These are phyloP conservation scores for Roridomyces roridus DNA, from an alignment of 768 basidiomycete genomes.

Conservation along the genomic window DNA sequence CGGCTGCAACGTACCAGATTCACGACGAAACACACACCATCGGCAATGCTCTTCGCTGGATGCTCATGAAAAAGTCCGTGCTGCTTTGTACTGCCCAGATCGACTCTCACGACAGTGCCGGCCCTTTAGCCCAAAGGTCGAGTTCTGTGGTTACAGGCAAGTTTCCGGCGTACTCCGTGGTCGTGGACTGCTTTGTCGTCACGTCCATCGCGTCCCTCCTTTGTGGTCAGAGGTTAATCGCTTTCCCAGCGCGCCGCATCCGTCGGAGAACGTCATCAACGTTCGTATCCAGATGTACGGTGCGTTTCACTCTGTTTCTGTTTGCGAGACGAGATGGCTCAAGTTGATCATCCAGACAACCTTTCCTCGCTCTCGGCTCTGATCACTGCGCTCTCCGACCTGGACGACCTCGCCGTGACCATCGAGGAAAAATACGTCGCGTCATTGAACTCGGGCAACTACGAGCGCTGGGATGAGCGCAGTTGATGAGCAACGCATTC, in stretches of 20 bases:
- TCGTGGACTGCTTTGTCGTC: background rate
- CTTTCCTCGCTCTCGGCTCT: conserved; percentile 87
- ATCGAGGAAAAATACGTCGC: conserved; percentile 72
- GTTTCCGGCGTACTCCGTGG: conserved; percentile 15
- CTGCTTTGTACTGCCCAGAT: conserved; percentile 28
- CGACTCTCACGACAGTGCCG: conserved; percentile 6
- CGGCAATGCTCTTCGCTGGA: conserved; percentile 95
- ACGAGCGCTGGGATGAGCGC: conserved; percentile 75
- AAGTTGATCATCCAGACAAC: conserved; percentile 59
- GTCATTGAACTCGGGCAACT: conserved; percentile 60
- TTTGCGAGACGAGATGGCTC: conserved; percentile 3
- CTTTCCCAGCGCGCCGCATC: conserved; percentile 79
- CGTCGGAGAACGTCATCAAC: conserved; percentile 95
- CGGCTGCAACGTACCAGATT: conserved; percentile 91
- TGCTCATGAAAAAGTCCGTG: conserved; percentile 99
- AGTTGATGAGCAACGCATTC: conserved; percentile 41
- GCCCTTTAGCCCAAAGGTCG: conserved; percentile 82
- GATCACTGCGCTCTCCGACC: conserved; percentile 73
- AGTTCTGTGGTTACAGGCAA: conserved; percentile 98
- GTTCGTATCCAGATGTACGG: conserved; percentile 99
- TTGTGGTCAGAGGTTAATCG: background rate
- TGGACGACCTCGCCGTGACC: conserved; percentile 77
- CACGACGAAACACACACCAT: conserved; percentile 95
- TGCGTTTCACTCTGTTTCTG: conserved; percentile 46
- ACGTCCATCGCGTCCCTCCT: background rate